Evolutionary conservation across 2,329 filamentous ascomycete species (phyloP).

Genomic region (Xylariaceae sp.): DNA sequence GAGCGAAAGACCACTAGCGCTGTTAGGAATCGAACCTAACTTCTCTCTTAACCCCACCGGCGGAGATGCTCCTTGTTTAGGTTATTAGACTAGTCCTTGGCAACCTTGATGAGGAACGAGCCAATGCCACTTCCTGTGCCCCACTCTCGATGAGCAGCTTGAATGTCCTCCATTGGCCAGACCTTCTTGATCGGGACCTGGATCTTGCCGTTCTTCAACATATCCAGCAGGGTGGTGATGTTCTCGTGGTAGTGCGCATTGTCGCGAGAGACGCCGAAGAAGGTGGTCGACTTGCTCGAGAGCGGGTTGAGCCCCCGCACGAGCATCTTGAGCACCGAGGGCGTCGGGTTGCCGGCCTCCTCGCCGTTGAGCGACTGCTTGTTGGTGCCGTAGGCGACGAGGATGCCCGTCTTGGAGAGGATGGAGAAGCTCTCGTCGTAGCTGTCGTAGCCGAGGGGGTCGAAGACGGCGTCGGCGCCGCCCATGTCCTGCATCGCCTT

Average conservation of each 20-base stretch:
- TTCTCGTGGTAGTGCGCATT: conserved; percentile 29
- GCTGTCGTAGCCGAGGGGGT: conserved; percentile 37
- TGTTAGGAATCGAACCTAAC: no score
- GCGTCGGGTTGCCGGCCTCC: conserved; percentile 17
- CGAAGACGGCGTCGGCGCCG: conserved; percentile 41
- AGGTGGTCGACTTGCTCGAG: conserved; percentile 28
- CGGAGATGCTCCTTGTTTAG: no score
- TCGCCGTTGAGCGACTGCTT: conserved; percentile 25
- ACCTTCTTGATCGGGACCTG: conserved; percentile 34
- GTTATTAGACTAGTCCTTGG: no score
- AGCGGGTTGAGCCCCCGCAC: conserved; percentile 20
- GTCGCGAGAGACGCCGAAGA: conserved; percentile 35
- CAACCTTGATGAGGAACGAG: conserved; percentile 28
- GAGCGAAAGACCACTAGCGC: no score
- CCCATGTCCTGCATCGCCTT: conserved; percentile 38
- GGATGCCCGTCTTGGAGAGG: conserved; percentile 32
- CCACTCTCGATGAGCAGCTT: conserved; percentile 35
- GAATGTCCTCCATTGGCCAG: conserved; percentile 38
- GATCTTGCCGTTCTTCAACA: conserved; percentile 31
- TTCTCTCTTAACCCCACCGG: no score
- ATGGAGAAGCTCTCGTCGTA: conserved; percentile 46
- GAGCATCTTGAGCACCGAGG: conserved; percentile 29
- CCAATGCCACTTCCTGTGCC: conserved; percentile 32
- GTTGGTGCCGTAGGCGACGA: conserved; percentile 37
- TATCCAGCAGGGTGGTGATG: conserved; percentile 27